Evolutionary conservation across 2,329 filamentous ascomycete genomes (phyloP), one percentile per base, ranked within the genome.

Genomic region (Fusarium marasasianum): DNA sequence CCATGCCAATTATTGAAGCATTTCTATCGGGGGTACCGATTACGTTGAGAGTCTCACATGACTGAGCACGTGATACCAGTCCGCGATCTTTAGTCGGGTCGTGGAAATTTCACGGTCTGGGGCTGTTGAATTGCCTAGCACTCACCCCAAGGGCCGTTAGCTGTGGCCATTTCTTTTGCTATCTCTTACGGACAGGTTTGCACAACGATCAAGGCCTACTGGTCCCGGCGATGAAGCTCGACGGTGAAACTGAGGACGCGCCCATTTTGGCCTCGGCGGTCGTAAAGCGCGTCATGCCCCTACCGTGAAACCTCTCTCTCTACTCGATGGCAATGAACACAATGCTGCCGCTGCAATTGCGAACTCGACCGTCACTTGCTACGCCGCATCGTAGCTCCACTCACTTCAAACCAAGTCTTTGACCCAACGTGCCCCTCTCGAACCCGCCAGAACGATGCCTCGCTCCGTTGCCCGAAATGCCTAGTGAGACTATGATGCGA

Each of bases 41-140:
- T 3, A 14, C 12, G 8, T 29, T 29, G 10, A n/a, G 7, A 0
- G 22, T n/a, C 22, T 54, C 51, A 54, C 51, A 26, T 54, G 51
- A 54, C 13, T 9, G 1, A 17, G 14, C 51, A 54, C 51, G 51
- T 38, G 51, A 54, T 2, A 3, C 7, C 7, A 9, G 0, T 22
- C 0, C 3, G 3, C 4, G 5, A 4, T 54, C 22, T 53, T 37
- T 10, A 4, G 18, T 0, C 4, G 15, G 4, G 14, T 0, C 4
- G 11, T 31, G 20, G 22, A 17, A 11, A 6, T 11, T 6, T 33
- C 9, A 0, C 8, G 5, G 14, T 31, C 29, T 50, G 22, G 13
- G 1, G 3, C 1, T 18, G 10, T 18, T 8, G 18, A 26, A 24
- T 2, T 26, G 48, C 20, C 33, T 2, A 3, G 33, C 48, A 11